Base-by-base conservation (phyloP, 2,329 filamentous ascomycete species). In the Shiraia bambusicola region DNA sequence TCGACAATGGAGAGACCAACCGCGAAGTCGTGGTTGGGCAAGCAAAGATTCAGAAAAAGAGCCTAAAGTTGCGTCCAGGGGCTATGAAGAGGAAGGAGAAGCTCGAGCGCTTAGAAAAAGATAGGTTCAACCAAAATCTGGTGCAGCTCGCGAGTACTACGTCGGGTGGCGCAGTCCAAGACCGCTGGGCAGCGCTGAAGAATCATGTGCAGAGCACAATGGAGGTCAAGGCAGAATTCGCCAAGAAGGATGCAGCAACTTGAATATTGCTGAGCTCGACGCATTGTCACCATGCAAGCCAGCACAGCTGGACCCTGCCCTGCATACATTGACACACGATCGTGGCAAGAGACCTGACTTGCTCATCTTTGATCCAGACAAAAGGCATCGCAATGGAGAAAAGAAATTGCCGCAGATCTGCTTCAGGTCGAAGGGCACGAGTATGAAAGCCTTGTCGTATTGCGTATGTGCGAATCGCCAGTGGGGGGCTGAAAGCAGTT, bases 181-280 rank as follows among this genome's bases (percentile, higher is more conserved):
- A 58, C 40, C 60, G 87, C 40, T 96, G 89, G 86, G 86, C 86
- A 22, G 88, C 89, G 12, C 66, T 97, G 67, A 81, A 91, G 57
- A 83, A 77, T 8, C 94, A 92, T 63, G 94, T 96, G 37, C 85
- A 87, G 2, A 79, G 84, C 29, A 96, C 88, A 1, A 88, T 95
- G 83, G 88, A 95, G 71, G 86, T 88, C 69, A 92, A 92, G 56
- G 82, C 86, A 11, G 87, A 86, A 3, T 95, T 95, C 63, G 46
- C 38, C 6, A 57, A 60, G 40, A 58, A 17, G 4, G 14, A 34
- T 14, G 27, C 26, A n/a, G 27, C 39, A 14, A 42, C 39, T 14
- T 42, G 39, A 42, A 28, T 3, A 11, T 9, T 6, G 3, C 11
- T 10, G 14, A 19, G 26, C 25, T 22, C 19, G 19, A 22, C 19